These are phyloP conservation scores for Gonium pectorale DNA, from an alignment of 139 green algal species.

Conservation along the genomic window DNA sequence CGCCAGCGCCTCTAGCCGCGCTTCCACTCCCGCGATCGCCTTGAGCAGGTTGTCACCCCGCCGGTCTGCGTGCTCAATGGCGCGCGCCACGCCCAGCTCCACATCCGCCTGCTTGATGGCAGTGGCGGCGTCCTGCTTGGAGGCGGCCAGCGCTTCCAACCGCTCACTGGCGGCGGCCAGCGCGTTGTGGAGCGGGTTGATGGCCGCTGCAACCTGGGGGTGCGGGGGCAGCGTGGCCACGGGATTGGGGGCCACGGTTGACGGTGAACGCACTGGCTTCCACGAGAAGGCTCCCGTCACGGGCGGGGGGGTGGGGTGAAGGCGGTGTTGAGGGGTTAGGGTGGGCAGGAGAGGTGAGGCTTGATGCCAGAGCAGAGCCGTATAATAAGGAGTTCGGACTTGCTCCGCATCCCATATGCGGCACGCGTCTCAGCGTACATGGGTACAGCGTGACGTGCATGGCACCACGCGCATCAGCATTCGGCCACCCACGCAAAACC, in stretches of 20 bases:
- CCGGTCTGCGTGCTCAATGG: slow-evolving; percentile 59
- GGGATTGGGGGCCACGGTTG: not conserved
- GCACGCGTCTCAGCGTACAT: too few species aligned
- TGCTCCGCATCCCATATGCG: too few species aligned
- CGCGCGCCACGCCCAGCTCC: slow-evolving; percentile 42
- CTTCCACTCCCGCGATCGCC: slow-evolving; percentile 53
- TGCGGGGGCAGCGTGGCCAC: not conserved
- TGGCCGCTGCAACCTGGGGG: slow-evolving; percentile 52
- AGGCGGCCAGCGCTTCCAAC: slow-evolving; percentile 39
- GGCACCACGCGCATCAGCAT: too few species aligned
- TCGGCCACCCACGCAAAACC: too few species aligned
- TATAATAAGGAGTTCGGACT: too few species aligned
- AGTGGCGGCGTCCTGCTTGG: slow-evolving; percentile 48
- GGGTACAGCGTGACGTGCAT: too few species aligned
- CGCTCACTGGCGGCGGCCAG: slow-evolving; percentile 30
- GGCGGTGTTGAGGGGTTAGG: too few species aligned
- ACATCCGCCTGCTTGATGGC: slow-evolving; percentile 55
- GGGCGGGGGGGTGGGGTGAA: too few species aligned
- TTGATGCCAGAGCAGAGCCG: too few species aligned
- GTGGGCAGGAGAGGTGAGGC: too few species aligned
- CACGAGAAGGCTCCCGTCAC: too few species aligned
- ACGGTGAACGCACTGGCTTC: too few species aligned
- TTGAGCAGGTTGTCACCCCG: slow-evolving; percentile 55
- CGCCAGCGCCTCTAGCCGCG: slow-evolving; percentile 51
- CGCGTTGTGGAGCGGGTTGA: slow-evolving; percentile 58